Percentiles rank a stretch among this genome's conserved stretches.
Conservation (phyloP, 176 grass and related monocot genomes). For the barley (Hordeum vulgare) region MorexV3_pseudomolecules_assembly NC_058518.1:415442773-415443272, state of each 20-base stretch:
- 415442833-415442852: neutral
- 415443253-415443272: no score
- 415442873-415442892: constrained; percentile 37
- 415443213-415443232: neutral
- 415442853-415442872: neutral
- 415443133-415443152: neutral
- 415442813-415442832: neutral
- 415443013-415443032: constrained; percentile 8
- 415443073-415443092: neutral
- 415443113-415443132: neutral
- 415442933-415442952: constrained; percentile 67
- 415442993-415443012: constrained; percentile 69
- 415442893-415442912: constrained; percentile 82
- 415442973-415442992: constrained; percentile 67
- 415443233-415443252: neutral
- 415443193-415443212: neutral
- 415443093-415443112: neutral
- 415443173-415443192: neutral
- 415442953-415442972: constrained; percentile 81
- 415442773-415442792: constrained; percentile 49
- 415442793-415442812: neutral
- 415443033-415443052: neutral
- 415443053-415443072: neutral
- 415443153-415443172: neutral
- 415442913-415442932: constrained; percentile 61